phyloP scores from a whole-genome alignment of 805 yeast species.

The Candida germanica region DNA sequence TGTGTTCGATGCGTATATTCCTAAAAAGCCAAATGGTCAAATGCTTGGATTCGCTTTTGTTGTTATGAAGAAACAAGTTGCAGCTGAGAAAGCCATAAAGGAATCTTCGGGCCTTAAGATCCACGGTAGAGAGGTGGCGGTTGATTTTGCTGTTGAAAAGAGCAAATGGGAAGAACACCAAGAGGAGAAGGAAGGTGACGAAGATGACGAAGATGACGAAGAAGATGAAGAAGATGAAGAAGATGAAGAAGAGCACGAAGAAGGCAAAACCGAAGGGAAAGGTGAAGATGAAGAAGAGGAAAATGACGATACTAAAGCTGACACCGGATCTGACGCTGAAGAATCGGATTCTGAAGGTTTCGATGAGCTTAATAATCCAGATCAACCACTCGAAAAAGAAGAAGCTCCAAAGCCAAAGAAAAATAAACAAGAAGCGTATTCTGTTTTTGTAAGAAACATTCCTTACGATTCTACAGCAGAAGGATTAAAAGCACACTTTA shows the following conservation, averaged over 20 bases:
- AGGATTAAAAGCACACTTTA: conserved; percentile 71
- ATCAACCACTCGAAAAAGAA: conserved; percentile 2
- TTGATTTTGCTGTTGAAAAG: conserved; percentile 90
- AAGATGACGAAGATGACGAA: conserved; percentile 40
- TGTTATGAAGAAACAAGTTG: conserved; percentile 73
- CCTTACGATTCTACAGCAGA: conserved; percentile 94
- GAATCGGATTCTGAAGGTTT: conserved; percentile 32
- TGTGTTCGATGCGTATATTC: conserved; percentile 85
- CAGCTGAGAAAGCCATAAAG: conserved; percentile 80
- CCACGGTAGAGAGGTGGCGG: conserved; percentile 88
- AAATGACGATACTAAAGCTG: conserved; percentile 28
- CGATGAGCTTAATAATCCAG: conserved; percentile 2
- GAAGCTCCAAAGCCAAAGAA: conserved; percentile 27
- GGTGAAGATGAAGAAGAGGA: conserved; percentile 30
- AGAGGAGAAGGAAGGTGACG: conserved; percentile 29
- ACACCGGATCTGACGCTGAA: conserved; percentile 28
- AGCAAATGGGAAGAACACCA: conserved; percentile 69
- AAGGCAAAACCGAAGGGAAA: conserved; percentile 35
- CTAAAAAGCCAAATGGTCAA: conserved; percentile 80
- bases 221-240: conserved; percentile 38
- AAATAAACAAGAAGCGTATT: conserved; percentile 65
- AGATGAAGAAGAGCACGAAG: conserved; percentile 37
- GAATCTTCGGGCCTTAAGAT: conserved; percentile 72
- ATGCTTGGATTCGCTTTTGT: conserved; percentile 96
- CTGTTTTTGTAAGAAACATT: conserved; percentile 85